A percentile compares a stretch with the other conserved stretches of the same genome.
phyloP scores from a whole-genome alignment of 805 yeast genomes.

The Maudiozyma turicensis region DNA sequence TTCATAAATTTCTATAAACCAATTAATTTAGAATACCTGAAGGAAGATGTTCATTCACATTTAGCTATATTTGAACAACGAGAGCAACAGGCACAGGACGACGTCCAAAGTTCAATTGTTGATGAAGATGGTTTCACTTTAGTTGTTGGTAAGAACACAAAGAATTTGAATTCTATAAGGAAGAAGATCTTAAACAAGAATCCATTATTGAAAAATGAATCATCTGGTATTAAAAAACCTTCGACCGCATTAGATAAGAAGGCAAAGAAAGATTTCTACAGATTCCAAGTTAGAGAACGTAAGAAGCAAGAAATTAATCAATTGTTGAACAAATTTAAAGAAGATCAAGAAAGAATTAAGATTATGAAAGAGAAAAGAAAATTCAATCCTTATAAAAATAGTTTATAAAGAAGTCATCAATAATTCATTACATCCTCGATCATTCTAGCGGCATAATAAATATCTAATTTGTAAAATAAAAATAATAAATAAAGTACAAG shows the following conservation, averaged over 20 bases:
- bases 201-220: slow-evolving; percentile 26
- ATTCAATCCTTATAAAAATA: slow-evolving; percentile 67
- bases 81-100: slow-evolving; percentile 53
- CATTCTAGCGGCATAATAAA: not conserved
- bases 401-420: not conserved
- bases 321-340: slow-evolving; percentile 70
- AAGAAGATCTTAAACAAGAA: slow-evolving; percentile 27
- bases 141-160: slow-evolving; percentile 81
- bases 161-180: slow-evolving; percentile 43
- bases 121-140: slow-evolving; percentile 93
- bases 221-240: slow-evolving; percentile 12
- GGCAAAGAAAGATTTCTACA: slow-evolving; percentile 81
- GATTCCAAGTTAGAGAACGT: slow-evolving; percentile 90
- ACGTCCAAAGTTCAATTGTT: slow-evolving; percentile 49
- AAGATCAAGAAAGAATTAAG: slow-evolving; percentile 80
- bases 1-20: slow-evolving; percentile 37
- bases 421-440: not conserved
- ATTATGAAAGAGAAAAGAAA: slow-evolving; percentile 70
- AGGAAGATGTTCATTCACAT: slow-evolving; percentile 47
- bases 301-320: slow-evolving; percentile 91
- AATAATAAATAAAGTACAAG: not conserved
- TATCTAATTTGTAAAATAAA: not conserved
- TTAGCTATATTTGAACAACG: slow-evolving; percentile 59
- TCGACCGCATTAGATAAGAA: slow-evolving; percentile 47
- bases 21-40: slow-evolving; percentile 41